Conservation (phyloP, 768 basidiomycete genomes). For the Cystofilobasidium capitatum region DNA sequence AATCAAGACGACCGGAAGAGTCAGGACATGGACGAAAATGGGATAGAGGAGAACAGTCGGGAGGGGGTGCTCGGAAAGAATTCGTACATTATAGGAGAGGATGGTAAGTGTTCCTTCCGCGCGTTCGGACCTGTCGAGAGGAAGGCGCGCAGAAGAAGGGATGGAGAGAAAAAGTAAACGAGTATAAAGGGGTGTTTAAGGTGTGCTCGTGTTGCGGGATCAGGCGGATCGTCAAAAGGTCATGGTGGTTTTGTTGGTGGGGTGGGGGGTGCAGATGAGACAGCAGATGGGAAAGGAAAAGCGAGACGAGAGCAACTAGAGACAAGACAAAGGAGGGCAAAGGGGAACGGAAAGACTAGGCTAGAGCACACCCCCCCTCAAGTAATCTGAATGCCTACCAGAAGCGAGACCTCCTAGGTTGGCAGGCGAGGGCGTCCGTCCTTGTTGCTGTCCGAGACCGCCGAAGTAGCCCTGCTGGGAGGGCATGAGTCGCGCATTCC, state of each 20-base stretch:
- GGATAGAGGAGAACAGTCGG: constrained; percentile 16
- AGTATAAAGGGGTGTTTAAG: background rate
- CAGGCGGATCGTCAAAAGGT: background rate
- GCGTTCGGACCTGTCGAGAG: background rate
- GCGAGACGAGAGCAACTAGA: constrained; percentile 43
- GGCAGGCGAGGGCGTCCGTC: constrained; percentile 27
- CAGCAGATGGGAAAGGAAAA: constrained; percentile 45
- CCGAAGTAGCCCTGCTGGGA: constrained; percentile 19
- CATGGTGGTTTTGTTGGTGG: background rate
- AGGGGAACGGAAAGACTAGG: constrained; percentile 39
- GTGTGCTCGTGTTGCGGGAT: background rate
- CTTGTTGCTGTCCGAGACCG: background rate
- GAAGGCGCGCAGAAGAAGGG: background rate
- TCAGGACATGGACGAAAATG: background rate
- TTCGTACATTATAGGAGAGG: background rate
- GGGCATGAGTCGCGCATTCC: constrained; percentile 2
- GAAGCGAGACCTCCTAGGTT: constrained; percentile 59
- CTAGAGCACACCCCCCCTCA: constrained; percentile 67
- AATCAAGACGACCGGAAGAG: background rate
- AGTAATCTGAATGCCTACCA: constrained; percentile 53
- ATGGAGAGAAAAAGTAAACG: background rate
- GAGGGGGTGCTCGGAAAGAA: background rate
- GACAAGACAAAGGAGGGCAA: constrained; percentile 37
- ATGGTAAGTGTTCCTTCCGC: no score
- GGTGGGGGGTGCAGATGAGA: background rate